Conservation (phyloP, 345 rosid genomes). For the Brassica napus region Da-Ae NC_063434.1:4606001-4606500, state of each 20-base stretch:
- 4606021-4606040: constrained; percentile 87
- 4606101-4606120: constrained; percentile 91
- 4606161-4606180: constrained; percentile 20
- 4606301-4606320: constrained; percentile 69
- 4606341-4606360: constrained; percentile 99
- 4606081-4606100: constrained; percentile 84
- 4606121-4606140: constrained; percentile 85
- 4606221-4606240: constrained; percentile 51
- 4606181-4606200: constrained; percentile 26
- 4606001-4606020: constrained; percentile 38
- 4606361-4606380: constrained; percentile 80
- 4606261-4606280: constrained; percentile 91
- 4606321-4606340: constrained; percentile 71
- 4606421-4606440: constrained; percentile 99
- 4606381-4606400: constrained; percentile 83
- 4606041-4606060: constrained; percentile 94
- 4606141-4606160: constrained; percentile 59
- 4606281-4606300: constrained; percentile 81
- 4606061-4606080: constrained; percentile 89
- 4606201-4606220: constrained; percentile 10
- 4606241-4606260: constrained; percentile 41
- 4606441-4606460: constrained; percentile 85
- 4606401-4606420: constrained; percentile 95
- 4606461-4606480: constrained; percentile 96
- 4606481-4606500: constrained; percentile 98